Evolutionary conservation across 768 basidiomycete species (phyloP), one percentile per base, ranked within the genome.

Genomic region (Boletus sensibilis): DNA sequence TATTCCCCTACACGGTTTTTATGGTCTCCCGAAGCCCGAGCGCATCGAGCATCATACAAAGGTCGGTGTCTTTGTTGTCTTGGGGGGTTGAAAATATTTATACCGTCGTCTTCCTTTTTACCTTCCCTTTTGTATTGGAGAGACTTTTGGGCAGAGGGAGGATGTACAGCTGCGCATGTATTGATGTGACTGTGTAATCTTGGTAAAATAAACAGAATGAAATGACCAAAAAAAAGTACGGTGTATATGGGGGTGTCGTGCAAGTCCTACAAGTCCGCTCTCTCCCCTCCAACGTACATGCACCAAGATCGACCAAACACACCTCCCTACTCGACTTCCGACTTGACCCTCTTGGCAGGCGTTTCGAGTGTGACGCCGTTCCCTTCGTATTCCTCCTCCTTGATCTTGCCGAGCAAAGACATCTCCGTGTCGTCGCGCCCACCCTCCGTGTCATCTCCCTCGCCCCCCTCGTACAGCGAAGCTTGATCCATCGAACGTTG

Each of bases 391-490:
- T 71, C 70, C 50, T 71, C 70, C 38, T 71, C 65, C 48, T 57
- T 59, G 57, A 70, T 51, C 20, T 20, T 59, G 38, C 51, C 53
- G 0, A 64, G 38, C 23, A 62, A 37, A 25, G 49, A 61, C 50
- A 55, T 29, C 47, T 58, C 63, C 14, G 58, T 50, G n/a, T 63
- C 56, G 21, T 58, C 58, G 1, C 47, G 39, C 50, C 56, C 57
- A 21, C 62, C 59, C 41, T 67, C 72, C 43, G 74, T 71, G 55
- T 75, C 73, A 52, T 80, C 49, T 4, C 49, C 34, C 31, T 23
- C 46, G 0, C 27, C 79, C 23, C 72, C 79, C 49, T 74, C 77
- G 48, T 77, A 78, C 50, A 77, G 58, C 58, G 72, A 55, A 2
- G 67, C 33, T 47, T 61, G 56, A 35, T 57, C 55, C 53, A 58